Base-by-base conservation (phyloP, 1,284 basidiomycete species). In the Sutorius eximius region DNA sequence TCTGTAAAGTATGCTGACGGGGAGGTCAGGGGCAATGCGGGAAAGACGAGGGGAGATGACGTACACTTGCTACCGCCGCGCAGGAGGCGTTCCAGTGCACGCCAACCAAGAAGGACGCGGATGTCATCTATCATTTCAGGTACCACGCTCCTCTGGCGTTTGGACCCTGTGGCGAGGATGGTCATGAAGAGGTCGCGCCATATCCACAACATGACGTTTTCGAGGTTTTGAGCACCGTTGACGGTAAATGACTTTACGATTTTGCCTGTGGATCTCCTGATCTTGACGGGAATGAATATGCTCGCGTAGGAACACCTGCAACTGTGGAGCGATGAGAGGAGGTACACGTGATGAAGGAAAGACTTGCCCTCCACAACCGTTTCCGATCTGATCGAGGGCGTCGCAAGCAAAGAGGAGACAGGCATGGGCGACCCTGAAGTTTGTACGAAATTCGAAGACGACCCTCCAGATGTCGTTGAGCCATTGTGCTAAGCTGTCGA, bases 151-250 rank as follows among this genome's bases (percentile, higher is more conserved):
- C 71, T 72, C 18, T 77, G 75, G 7, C 60, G 64, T 40, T 67
- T 62, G 0, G 68, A 67, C 6, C 73, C 75, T 16, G 70, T 69
- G 0, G 77, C 75, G 9, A 82, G 74, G 63, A 86, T 67, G 32
- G 76, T 78, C 9, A 87, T 63, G 59, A 86, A 79, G 22, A 86
- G 72, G 54, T 87, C 85, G 6, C 86, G 77, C 85, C 85, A 87
- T 45, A 87, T 78, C 82, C 85, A 87, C 20, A 84, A 65, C 3
- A 82, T 57, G 32, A 79, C 73, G n/a, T 66, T 67, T 38, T 80
- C 74, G 33, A 86, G 70, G 41, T 75, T 75, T 24, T 76, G 72
- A 1, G 76, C 75, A 12, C 83, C 83, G 6, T 68, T 69, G n/a
- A 85, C 62, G 16, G 68, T 63, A 58, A 85, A 85, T 0, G 72